These are phyloP conservation scores for Wickerhamiella hasegawae DNA, from an alignment of 805 yeast genomes.

Conservation along the genomic window DNA sequence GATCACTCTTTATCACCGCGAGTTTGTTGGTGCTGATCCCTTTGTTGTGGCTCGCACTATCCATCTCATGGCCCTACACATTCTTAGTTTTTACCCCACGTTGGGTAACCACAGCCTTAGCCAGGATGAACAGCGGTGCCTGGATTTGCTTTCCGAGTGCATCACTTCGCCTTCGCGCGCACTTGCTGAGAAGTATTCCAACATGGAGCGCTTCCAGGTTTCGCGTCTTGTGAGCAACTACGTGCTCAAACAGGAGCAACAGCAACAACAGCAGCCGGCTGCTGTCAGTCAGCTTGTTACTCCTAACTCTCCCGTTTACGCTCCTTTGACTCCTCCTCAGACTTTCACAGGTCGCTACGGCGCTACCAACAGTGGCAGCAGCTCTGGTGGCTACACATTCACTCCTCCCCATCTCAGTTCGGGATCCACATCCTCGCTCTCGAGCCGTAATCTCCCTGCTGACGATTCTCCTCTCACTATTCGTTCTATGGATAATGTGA, in stretches of 20 bases:
- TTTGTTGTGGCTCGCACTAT: slow-evolving; percentile 20
- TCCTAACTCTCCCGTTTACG: slow-evolving; percentile 2
- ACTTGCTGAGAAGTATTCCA: slow-evolving; percentile 25
- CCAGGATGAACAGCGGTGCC: slow-evolving; percentile 17
- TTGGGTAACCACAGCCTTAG: slow-evolving; percentile 4
- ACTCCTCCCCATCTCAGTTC: slow-evolving; percentile 6
- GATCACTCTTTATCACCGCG: slow-evolving; percentile 22
- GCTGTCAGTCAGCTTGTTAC: neutral
- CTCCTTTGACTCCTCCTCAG: slow-evolving; percentile 7
- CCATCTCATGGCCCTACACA: slow-evolving; percentile 18
- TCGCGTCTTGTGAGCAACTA: slow-evolving; percentile 20
- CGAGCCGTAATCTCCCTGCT: slow-evolving; percentile 3
- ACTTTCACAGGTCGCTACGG: slow-evolving; percentile 3
- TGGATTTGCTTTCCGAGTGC: slow-evolving; percentile 21
- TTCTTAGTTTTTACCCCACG: slow-evolving; percentile 9
- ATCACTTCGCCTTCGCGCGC: slow-evolving; percentile 23
- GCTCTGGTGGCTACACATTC: neutral
- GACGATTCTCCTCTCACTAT: slow-evolving; percentile 6
- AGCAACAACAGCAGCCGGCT: slow-evolving; percentile 9
- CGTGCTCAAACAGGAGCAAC: slow-evolving; percentile 19
- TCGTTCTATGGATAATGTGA: slow-evolving; percentile 1
- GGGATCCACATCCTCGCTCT: slow-evolving; percentile 5
- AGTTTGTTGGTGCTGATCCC: slow-evolving; percentile 20
- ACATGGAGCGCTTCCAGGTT: slow-evolving; percentile 18
- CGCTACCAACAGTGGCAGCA: neutral